Evolutionary conservation across 2,329 filamentous ascomycete genomes (phyloP).

Genomic region (Diaporthe vexans): DNA sequence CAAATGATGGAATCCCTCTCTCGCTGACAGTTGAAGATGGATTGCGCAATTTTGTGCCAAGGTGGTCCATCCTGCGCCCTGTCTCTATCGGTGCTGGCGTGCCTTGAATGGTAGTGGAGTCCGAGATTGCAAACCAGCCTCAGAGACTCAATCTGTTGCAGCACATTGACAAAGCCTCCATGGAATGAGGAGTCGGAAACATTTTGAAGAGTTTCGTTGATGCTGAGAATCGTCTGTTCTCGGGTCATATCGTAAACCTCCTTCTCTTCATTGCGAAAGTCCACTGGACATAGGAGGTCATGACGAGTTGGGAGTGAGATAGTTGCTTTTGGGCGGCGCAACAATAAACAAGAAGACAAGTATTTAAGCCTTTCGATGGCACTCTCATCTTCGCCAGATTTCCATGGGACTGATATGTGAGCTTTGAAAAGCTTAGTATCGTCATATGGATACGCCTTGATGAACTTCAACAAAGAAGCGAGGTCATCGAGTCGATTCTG

Average conservation of each 20-base stretch:
- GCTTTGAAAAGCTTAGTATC: conserved; percentile 54
- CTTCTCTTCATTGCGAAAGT: conserved; percentile 54
- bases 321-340: conserved; percentile 56
- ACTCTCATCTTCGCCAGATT: conserved; percentile 52
- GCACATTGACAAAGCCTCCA: conserved; percentile 54
- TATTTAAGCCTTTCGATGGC: conserved; percentile 56
- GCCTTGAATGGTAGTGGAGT: conserved; percentile 53
- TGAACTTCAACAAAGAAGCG: conserved; percentile 57
- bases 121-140: conserved; percentile 63
- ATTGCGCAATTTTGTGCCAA: conserved; percentile 50
- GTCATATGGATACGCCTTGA: conserved; percentile 57
- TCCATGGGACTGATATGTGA: conserved; percentile 57
- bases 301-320: conserved; percentile 54
- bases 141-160: conserved; percentile 61
- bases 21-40: conserved; percentile 51
- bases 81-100: conserved; percentile 40
- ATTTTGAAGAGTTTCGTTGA: conserved; percentile 52
- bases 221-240: conserved; percentile 46
- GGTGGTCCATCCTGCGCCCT: conserved; percentile 9
- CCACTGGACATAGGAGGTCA: conserved; percentile 52
- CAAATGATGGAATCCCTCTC: conserved; percentile 49
- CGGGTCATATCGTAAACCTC: conserved; percentile 52
- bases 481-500: conserved; percentile 61
- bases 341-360: conserved; percentile 54
- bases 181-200: conserved; percentile 38